Conservation (phyloP, 441 rosid species). For the Euphorbia celastroides region DNA sequence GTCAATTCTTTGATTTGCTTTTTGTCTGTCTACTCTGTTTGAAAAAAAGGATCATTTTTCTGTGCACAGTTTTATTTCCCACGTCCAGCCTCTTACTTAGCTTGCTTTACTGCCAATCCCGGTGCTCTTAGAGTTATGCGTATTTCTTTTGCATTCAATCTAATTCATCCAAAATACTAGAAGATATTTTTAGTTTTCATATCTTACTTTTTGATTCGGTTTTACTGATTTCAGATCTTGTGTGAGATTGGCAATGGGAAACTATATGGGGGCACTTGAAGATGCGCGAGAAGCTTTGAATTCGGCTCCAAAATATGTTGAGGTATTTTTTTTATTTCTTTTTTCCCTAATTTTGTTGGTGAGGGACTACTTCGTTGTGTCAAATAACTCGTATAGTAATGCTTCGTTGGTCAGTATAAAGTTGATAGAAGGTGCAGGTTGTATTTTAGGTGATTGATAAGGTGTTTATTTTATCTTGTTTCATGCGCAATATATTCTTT, state of each 20-base stretch:
- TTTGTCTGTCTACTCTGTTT: background rate
- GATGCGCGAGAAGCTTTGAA: background rate
- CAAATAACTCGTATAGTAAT: background rate
- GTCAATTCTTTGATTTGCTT: background rate
- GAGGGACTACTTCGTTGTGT: too few species aligned
- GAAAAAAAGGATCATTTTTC: background rate
- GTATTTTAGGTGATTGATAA: background rate
- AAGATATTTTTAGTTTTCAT: background rate
- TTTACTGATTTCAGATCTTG: constrained; percentile 39
- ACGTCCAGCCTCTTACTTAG: background rate
- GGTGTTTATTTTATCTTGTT: background rate
- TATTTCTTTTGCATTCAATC: background rate
- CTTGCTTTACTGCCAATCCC: background rate
- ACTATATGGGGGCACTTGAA: constrained; percentile 14
- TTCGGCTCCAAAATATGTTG: background rate
- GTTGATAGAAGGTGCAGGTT: background rate
- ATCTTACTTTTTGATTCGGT: background rate
- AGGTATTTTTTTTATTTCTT: background rate
- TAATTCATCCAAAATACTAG: background rate
- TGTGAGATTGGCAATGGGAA: constrained; percentile 57
- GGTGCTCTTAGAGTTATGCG: background rate
- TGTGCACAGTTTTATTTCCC: background rate
- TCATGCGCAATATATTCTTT: background rate
- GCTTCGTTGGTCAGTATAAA: background rate
- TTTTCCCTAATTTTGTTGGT: background rate